Evolutionary conservation across 2,329 filamentous ascomycete genomes (phyloP).

Genomic region (Alternaria panax): DNA sequence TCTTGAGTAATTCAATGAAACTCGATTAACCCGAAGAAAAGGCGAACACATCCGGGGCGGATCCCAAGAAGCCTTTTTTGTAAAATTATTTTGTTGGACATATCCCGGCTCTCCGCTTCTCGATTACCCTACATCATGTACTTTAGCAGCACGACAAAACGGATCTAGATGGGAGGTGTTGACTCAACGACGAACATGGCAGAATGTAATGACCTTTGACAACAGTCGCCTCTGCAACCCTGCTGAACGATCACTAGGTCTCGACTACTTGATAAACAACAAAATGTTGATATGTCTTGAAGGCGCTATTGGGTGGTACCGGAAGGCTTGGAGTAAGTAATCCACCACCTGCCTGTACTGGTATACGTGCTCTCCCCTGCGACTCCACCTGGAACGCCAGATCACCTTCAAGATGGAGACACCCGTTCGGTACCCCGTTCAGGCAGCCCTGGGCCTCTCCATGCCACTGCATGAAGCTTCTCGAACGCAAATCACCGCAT

Average conservation of each 20-base stretch:
- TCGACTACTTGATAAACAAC: background rate
- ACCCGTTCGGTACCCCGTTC: background rate
- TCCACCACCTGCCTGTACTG: background rate
- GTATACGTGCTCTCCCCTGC: background rate
- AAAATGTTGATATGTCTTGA: background rate
- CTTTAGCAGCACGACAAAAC: constrained; percentile 34
- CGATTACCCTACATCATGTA: constrained; percentile 32
- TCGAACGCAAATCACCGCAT: background rate
- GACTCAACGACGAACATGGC: constrained; percentile 25
- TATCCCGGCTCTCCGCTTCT: constrained; percentile 38
- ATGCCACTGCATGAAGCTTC: background rate
- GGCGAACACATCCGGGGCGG: constrained; percentile 15
- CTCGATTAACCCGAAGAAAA: background rate
- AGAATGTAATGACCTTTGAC: constrained; percentile 28
- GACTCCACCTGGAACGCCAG: background rate
- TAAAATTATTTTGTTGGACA: constrained; percentile 33
- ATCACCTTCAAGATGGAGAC: background rate
- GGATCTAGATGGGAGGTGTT: constrained; percentile 33
- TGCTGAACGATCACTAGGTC: background rate
- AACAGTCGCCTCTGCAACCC: background rate
- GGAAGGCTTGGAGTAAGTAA: background rate
- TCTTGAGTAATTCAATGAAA: constrained; percentile 37
- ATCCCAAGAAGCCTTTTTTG: constrained; percentile 24
- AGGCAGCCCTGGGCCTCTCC: background rate
- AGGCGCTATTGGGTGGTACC: background rate